phyloP scores from a whole-genome alignment of 805 yeast species.

The Pichia thaimueangensis region DNA sequence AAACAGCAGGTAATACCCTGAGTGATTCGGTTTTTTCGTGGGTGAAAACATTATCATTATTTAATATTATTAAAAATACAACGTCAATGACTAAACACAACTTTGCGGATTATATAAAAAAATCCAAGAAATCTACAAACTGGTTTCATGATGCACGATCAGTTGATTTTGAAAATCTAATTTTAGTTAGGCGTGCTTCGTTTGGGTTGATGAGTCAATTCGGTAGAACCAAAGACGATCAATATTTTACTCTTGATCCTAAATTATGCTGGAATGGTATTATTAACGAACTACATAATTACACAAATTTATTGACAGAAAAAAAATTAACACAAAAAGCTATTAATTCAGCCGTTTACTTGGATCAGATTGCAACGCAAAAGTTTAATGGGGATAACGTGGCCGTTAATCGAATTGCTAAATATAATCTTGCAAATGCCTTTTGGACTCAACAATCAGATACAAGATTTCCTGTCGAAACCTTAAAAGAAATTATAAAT shows the following conservation, averaged over 20 bases:
- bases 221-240: neutral
- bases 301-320: conserved; percentile 36
- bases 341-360: conserved; percentile 40
- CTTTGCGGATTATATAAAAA: conserved; percentile 7
- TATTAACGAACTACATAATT: conserved; percentile 35
- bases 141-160: conserved; percentile 38
- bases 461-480: conserved; percentile 46
- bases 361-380: conserved; percentile 33
- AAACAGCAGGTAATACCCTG: neutral
- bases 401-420: conserved; percentile 23
- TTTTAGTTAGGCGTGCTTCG: conserved; percentile 36
- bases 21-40: conserved; percentile 20
- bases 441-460: conserved; percentile 60
- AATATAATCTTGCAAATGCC: conserved; percentile 49
- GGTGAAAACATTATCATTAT: conserved; percentile 28
- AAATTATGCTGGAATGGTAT: conserved; percentile 19
- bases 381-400: conserved; percentile 14
- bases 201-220: conserved; percentile 24
- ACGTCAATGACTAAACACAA: conserved; percentile 9
- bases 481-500: conserved; percentile 35
- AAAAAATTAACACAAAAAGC: conserved; percentile 41
- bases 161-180: conserved; percentile 35
- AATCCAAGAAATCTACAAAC: conserved; percentile 16
- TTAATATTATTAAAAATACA: conserved; percentile 22
- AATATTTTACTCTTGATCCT: neutral